A percentile compares a stretch with the other conserved stretches of the same genome.
These are phyloP conservation scores for Leccinum angustisporum DNA, from an alignment of 1,284 basidiomycete species.

Conservation along the genomic window DNA sequence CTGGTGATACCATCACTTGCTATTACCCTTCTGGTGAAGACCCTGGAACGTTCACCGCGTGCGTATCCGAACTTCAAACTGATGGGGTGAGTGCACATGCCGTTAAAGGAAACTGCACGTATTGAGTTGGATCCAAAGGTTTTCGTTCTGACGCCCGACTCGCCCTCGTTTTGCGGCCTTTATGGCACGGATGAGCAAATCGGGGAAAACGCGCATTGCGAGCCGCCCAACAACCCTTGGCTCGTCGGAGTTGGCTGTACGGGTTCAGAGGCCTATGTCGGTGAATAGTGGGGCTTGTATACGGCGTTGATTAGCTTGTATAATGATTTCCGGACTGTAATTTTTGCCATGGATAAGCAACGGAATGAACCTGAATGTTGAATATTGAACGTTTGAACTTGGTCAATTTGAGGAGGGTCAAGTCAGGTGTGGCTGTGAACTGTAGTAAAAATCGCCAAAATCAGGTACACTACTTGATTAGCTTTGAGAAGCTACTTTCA, in stretches of 20 bases:
- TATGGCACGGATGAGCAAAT: background rate
- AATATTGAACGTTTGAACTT: too few relatives aligned
- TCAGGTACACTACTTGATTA: background rate
- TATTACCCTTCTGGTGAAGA: slow-evolving; percentile 16
- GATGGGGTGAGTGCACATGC: background rate
- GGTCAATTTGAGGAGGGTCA: too few relatives aligned
- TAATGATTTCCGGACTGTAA: too few relatives aligned
- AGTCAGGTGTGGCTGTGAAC: too few relatives aligned
- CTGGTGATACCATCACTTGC: slow-evolving; percentile 14
- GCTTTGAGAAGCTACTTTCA: background rate
- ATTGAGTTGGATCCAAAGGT: background rate
- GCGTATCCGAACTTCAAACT: slow-evolving; percentile 3
- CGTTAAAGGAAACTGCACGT: background rate
- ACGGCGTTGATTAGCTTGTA: background rate
- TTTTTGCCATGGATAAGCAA: too few relatives aligned
- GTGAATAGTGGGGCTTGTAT: slow-evolving; percentile 1
- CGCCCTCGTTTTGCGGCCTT: slow-evolving; percentile 12
- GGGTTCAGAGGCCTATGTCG: slow-evolving; percentile 19
- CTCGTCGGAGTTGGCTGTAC: slow-evolving; percentile 8
- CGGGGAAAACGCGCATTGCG: slow-evolving; percentile 13
- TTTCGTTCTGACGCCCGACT: slow-evolving; percentile 7
- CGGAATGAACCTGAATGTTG: too few relatives aligned
- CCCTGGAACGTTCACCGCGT: slow-evolving; percentile 15
- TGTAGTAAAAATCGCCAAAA: background rate
- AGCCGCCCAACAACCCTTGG: slow-evolving; percentile 21